A percentile compares a stretch with the other conserved stretches of the same genome.
phyloP scores from a whole-genome alignment of 2,329 filamentous ascomycete genomes.

The Aspergillus unguis region DNA sequence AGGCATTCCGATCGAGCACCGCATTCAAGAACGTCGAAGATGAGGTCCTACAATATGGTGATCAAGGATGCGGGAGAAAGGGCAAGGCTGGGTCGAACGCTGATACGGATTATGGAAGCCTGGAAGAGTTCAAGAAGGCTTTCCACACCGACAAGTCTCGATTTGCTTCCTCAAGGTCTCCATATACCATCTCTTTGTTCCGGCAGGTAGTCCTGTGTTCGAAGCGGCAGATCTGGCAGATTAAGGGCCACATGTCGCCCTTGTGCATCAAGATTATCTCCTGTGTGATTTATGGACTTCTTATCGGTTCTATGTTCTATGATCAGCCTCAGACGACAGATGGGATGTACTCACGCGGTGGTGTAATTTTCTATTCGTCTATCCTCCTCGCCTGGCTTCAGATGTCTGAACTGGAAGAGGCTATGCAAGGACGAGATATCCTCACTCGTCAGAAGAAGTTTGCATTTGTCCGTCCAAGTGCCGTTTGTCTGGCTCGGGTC shows the following conservation, averaged over 20 bases:
- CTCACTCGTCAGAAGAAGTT: conserved; percentile 63
- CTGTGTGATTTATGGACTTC: conserved; percentile 65
- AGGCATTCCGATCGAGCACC: conserved; percentile 60
- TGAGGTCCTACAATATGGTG: conserved; percentile 59
- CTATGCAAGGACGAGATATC: conserved; percentile 66
- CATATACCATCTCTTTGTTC: conserved; percentile 69
- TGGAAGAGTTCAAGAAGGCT: conserved; percentile 55
- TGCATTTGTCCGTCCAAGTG: conserved; percentile 61
- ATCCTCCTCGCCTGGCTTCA: conserved; percentile 64
- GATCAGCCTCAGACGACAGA: conserved; percentile 54
- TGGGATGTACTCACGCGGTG: conserved; percentile 59
- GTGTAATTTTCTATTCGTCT: conserved; percentile 60
- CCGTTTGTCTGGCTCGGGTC: conserved; percentile 57
- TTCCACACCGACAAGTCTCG: conserved; percentile 55
- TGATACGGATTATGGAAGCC: conserved; percentile 27
- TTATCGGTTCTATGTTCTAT: conserved; percentile 73
- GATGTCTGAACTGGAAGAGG: conserved; percentile 69
- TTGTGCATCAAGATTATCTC: conserved; percentile 72
- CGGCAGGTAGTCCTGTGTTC: conserved; percentile 60
- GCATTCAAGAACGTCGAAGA: conserved; percentile 56
- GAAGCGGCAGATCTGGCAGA: conserved; percentile 69
- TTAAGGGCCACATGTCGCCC: conserved; percentile 66
- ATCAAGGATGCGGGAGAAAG: conserved; percentile 29
- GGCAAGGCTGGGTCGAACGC: conserved; percentile 48
- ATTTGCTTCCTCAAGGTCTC: conserved; percentile 59